A percentile compares a stretch with the other conserved stretches of the same genome.
phyloP scores from a whole-genome alignment of 495 filamentous ascomycete species.

The Penicillium longicatenatum region DNA sequence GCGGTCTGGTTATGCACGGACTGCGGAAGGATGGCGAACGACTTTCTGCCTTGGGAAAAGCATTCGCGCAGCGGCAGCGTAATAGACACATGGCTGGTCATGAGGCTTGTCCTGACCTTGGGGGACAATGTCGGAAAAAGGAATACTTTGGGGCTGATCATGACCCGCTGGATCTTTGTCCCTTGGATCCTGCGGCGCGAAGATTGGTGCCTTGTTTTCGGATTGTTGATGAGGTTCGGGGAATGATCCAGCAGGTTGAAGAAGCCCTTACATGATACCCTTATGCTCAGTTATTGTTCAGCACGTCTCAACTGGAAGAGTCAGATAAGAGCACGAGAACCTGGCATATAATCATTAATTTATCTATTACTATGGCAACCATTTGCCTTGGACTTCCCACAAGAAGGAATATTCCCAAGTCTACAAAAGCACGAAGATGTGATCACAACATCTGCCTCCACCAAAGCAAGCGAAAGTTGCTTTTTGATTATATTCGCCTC shows the following conservation, averaged over 20 bases:
- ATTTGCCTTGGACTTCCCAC: conserved; percentile 11
- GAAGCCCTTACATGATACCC: conserved; percentile 21
- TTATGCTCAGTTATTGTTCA: background rate
- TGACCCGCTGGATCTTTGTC: conserved; percentile 31
- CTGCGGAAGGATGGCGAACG: conserved; percentile 22
- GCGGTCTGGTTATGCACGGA: conserved; percentile 21
- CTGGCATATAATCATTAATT: too few relatives aligned
- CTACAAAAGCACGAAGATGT: conserved; percentile 65
- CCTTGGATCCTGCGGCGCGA: conserved; percentile 21
- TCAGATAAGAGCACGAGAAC: too few relatives aligned
- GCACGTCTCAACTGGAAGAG: too few relatives aligned
- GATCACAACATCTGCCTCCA: conserved; percentile 60
- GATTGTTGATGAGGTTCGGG: conserved; percentile 29
- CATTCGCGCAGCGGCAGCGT: conserved; percentile 26
- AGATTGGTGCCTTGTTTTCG: conserved; percentile 30
- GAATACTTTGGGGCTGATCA: conserved; percentile 19
- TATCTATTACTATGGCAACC: conserved; percentile 12
- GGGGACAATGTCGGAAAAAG: conserved; percentile 25
- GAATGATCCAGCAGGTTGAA: conserved; percentile 27
- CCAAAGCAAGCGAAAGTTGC: conserved; percentile 52
- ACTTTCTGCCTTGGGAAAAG: conserved; percentile 15
- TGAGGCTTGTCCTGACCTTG: conserved; percentile 22
- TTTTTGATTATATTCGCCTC: conserved; percentile 54
- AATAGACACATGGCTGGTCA: conserved; percentile 30
- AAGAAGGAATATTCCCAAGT: conserved; percentile 18